Conservation (phyloP, 257 asterid species). For the Forsythia suspensa region DNA sequence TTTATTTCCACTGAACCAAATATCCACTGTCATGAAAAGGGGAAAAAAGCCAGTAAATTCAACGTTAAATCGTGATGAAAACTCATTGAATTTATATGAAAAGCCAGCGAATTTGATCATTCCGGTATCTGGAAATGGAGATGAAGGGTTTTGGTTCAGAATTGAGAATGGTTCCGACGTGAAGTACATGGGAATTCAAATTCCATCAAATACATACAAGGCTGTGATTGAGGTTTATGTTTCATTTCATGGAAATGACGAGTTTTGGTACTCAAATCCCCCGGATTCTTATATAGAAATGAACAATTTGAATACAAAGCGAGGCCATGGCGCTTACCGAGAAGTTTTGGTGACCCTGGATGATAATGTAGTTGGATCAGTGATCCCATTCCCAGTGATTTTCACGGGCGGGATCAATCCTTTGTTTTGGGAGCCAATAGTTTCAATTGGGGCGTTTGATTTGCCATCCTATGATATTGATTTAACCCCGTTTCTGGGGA, state of each 20-base stretch:
- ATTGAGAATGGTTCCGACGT: constrained; percentile 51
- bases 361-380: constrained; percentile 58
- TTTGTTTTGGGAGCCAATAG: constrained; percentile 83
- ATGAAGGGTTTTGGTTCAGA: constrained; percentile 68
- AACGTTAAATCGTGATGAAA: background rate
- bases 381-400: constrained; percentile 78
- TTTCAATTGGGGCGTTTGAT: constrained; percentile 83
- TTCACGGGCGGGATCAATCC: constrained; percentile 85
- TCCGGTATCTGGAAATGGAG: constrained; percentile 60
- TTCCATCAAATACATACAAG: constrained; percentile 65
- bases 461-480: constrained; percentile 79
- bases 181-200: constrained; percentile 35
- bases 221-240: constrained; percentile 78
- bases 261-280: constrained; percentile 90
- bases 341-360: constrained; percentile 70
- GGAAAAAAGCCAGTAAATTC: constrained; percentile 2
- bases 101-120: constrained; percentile 75
- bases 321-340: constrained; percentile 76
- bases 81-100: constrained; percentile 36
- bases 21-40: constrained; percentile 24
- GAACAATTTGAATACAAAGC: constrained; percentile 37
- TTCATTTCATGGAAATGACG: constrained; percentile 80
- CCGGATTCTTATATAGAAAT: constrained; percentile 61
- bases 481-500: constrained; percentile 63
- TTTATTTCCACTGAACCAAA: constrained; percentile 5